These are phyloP conservation scores for Schwanniomyces pseudopolymorphus DNA, from an alignment of 805 yeast species.

Conservation along the genomic window DNA sequence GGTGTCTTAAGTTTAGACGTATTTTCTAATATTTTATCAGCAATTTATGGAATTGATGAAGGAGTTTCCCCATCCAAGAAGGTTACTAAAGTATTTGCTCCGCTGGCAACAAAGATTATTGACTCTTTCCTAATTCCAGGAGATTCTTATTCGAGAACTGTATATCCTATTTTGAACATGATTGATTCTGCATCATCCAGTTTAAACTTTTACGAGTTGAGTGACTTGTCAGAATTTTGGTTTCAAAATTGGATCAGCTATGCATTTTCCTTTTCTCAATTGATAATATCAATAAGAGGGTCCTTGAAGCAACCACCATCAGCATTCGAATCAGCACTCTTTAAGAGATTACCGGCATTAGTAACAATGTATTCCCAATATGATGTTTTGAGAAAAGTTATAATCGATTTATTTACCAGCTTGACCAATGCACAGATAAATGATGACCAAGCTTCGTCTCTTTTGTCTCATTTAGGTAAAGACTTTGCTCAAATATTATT, in stretches of 20 bases:
- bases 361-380: constrained; percentile 57
- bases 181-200: constrained; percentile 47
- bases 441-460: constrained; percentile 63
- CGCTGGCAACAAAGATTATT: constrained; percentile 51
- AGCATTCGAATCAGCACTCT: constrained; percentile 62
- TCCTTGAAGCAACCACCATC: constrained; percentile 53
- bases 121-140: constrained; percentile 55
- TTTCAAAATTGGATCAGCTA: constrained; percentile 48
- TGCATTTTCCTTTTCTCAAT: constrained; percentile 55
- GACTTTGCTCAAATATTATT: constrained; percentile 59
- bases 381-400: constrained; percentile 45
- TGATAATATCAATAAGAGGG: constrained; percentile 58
- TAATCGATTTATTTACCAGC: constrained; percentile 57
- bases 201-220: constrained; percentile 34
- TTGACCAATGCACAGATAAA: constrained; percentile 59
- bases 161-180: constrained; percentile 51
- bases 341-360: constrained; percentile 52
- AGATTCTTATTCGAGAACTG: constrained; percentile 51
- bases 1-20: constrained; percentile 55
- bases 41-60: constrained; percentile 56
- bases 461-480: constrained; percentile 79
- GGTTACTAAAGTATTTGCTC: constrained; percentile 48
- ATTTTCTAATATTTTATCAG: constrained; percentile 53
- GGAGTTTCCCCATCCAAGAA: constrained; percentile 35
- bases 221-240: constrained; percentile 47